Percentiles rank a stretch among this genome's conserved stretches.
These are phyloP conservation scores for Rhexocercosporidium sp. DNA, from an alignment of 2,329 filamentous ascomycete genomes.

Conservation along the genomic window DNA sequence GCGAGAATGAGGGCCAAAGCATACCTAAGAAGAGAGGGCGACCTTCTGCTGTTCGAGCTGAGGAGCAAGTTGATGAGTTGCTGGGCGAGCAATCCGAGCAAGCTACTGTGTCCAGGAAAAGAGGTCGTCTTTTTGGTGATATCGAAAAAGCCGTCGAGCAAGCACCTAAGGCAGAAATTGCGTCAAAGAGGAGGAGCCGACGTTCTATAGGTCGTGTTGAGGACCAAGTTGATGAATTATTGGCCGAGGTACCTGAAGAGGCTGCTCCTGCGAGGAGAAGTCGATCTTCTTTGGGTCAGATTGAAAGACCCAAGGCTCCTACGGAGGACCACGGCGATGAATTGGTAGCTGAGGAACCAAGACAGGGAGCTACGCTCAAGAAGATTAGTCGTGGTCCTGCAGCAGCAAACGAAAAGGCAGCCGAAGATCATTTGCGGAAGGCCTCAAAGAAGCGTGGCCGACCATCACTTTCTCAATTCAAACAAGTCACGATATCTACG, in stretches of 20 bases:
- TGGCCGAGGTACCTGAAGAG: neutral
- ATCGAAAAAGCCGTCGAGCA: neutral
- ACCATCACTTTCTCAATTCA: neutral
- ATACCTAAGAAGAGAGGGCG: slow-evolving; percentile 16
- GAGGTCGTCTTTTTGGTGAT: neutral
- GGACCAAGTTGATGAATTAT: slow-evolving; percentile 8
- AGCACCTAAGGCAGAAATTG: neutral
- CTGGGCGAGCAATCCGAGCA: neutral
- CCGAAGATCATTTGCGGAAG: neutral
- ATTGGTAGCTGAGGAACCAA: too few species aligned
- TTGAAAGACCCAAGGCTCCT: too few species aligned
- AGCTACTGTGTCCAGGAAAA: neutral
- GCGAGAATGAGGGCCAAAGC: neutral
- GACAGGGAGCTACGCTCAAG: too few species aligned
- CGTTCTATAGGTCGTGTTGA: neutral
- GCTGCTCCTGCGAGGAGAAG: neutral
- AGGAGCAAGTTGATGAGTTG: neutral
- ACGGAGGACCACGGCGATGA: too few species aligned
- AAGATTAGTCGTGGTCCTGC: too few species aligned
- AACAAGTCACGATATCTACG: neutral
- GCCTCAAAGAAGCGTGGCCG: slow-evolving; percentile 19
- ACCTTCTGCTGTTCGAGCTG: neutral
- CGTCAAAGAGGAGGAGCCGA: slow-evolving; percentile 18
- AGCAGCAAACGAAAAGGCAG: neutral
- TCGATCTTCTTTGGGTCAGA: too few species aligned